Base-by-base conservation (phyloP, 768 basidiomycete genomes). In the Tylopilus sp. region DNA sequence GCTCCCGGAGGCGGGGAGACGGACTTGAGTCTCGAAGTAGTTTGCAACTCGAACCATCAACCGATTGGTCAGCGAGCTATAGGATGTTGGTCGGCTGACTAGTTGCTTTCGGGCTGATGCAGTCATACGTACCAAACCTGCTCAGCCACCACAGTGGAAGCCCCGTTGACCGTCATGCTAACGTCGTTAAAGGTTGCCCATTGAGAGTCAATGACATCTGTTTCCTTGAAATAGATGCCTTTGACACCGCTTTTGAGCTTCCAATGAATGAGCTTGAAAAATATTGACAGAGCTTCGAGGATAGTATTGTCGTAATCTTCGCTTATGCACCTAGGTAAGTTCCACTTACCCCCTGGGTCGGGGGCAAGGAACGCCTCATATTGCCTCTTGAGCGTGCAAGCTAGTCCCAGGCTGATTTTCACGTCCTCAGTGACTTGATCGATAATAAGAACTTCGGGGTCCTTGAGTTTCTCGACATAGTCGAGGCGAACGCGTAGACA, bases 191-290 rank as follows among this genome's bases (percentile, higher is more conserved):
- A 85, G 20, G 95, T 95, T 18, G 89, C 86, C 90, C 94, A 95
- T 61, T 98, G 94, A 6, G 88, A 85, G 65, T 99, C 95, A 33
- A 99, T 77, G n/a, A 98, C 84, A 66, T 98, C 95, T 0, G 95
- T 97, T 74, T 99, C 97, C 65, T 95, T 93, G 76, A 98, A 95
- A 69, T 95, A 90, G 43, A 95, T 91, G 18, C 88, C 89, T 67
- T 91, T 93, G 52, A 85, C 80, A 18, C 88, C 91, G 57, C 90
- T 88, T 75, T 95, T 95, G 46, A 99, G 77, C 68, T 98, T 95
- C 90, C 88, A 93, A 58, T 95, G 92, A 20, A 98, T 85, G 31
- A 99, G 76, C 63, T 81, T 87, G 78, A 99, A 99, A 71, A 98
- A 95, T 63, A 85, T 84, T 7, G 83, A 79, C 54, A 98, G 73